phyloP scores from a whole-genome alignment of 257 asterid species.

The Coffea eugenioides region DNA sequence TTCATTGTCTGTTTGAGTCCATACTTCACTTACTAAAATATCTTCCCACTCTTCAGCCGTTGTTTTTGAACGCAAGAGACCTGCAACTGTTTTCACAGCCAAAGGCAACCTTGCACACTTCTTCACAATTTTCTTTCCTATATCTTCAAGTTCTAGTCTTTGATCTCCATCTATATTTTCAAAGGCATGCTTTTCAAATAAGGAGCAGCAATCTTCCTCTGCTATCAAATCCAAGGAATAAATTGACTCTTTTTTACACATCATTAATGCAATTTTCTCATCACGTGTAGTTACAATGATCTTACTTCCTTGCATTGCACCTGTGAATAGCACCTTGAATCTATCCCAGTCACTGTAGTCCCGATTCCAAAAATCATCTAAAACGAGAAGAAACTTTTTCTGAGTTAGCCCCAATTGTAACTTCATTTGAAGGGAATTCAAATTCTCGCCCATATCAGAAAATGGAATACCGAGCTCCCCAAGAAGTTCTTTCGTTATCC shows the following conservation, averaged over 20 bases:
- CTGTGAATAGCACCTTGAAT: constrained; percentile 36
- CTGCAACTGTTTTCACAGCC: constrained; percentile 19
- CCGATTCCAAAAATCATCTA: constrained; percentile 62
- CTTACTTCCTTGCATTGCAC: constrained; percentile 47
- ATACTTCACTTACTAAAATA: constrained; percentile 3
- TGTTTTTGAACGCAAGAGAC: not conserved
- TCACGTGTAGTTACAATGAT: constrained; percentile 63
- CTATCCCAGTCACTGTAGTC: constrained; percentile 37
- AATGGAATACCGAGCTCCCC: constrained; percentile 28
- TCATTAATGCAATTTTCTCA: constrained; percentile 38
- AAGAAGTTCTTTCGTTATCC: constrained; percentile 36
- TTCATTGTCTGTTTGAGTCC: not conserved
- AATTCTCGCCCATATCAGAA: constrained; percentile 25
- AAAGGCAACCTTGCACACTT: constrained; percentile 18
- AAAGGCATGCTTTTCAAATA: constrained; percentile 13
- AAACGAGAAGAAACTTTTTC: constrained; percentile 48
- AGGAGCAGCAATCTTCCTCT: not conserved
- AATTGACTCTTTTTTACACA: constrained; percentile 18
- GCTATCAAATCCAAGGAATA: not conserved
- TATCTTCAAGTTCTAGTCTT: not conserved
- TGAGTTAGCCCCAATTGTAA: constrained; percentile 38
- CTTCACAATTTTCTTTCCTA: constrained; percentile 1
- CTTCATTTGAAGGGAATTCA: constrained; percentile 45
- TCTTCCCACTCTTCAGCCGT: not conserved
- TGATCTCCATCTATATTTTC: not conserved